Evolutionary conservation across 2,329 filamentous ascomycete genomes (phyloP), one percentile per base, ranked within the genome.

Genomic region (Apiospora rasikravindrae): DNA sequence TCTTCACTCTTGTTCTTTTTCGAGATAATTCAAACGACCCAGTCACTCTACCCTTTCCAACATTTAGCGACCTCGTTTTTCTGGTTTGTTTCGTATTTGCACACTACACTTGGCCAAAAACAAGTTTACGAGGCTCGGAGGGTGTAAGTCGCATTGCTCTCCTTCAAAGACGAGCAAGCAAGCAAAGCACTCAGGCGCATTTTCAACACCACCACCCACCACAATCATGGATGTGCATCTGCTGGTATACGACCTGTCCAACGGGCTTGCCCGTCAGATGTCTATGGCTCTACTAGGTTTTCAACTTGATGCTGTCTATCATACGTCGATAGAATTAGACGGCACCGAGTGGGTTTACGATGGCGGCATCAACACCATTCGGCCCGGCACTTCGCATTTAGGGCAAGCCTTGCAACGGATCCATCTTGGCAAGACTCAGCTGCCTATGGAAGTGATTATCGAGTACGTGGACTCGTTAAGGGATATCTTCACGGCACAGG

Each of bases 331-430:
- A 70, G 92, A 98, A 57, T 86, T 98, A 51, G 89, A 91, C 70
- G 91, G 92, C n/a, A 88, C 92, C 69, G 96, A 99, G 83, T 98
- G 97, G 81, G 90, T 96, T 77, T 98, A 95, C 77, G 96, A 97
- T 73, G 91, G 93, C 71, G 94, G 94, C 71, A 92, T 98, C 70
- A 93, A 97, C 77, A 91, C 91, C 70, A 94, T 96, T 73, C 84
- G 86, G 13, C 94, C 96, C 0, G 95, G 95, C 0, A 88, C 89
- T 14, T 98, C 95, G 1, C 96, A 98, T 80, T 92, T 98, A 77
- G 96, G 96, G 8, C 88, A 87, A 70, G 95, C 96, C 0, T 90
- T 98, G 86, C 89, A 98, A 80, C 87, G 89, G 69, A 84, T 97
- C 29, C 84, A 86, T 29, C 88, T 98, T 37, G 96, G 96, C 0